Evolutionary conservation across 2,329 filamentous ascomycete species (phyloP).

Genomic region (Thermoascus crustaceus): DNA sequence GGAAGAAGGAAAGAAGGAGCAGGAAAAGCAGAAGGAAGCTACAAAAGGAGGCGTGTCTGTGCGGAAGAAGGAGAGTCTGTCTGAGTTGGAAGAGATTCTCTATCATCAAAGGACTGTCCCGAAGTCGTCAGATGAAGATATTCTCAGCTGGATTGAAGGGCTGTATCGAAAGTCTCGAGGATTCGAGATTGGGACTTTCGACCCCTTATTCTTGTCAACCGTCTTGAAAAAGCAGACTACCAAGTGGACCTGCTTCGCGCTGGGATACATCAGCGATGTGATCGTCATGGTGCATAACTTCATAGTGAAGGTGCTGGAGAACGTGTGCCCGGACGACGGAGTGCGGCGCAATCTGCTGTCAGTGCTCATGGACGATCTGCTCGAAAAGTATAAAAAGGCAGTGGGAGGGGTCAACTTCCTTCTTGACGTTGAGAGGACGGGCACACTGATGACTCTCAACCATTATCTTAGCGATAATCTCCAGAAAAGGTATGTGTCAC

Average conservation of each 20-base stretch:
- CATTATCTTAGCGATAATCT: conserved; percentile 36
- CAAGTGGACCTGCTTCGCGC: conserved; percentile 45
- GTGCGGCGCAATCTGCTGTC: conserved; percentile 39
- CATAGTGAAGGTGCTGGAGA: conserved; percentile 37
- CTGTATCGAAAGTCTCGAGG: conserved; percentile 42
- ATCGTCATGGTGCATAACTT: conserved; percentile 48
- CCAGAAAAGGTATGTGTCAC: conserved; percentile 2
- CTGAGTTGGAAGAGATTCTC: conserved; percentile 15
- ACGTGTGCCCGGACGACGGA: conserved; percentile 37
- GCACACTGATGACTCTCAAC: conserved; percentile 44
- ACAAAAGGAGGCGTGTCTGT: no score
- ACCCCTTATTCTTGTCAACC: conserved; percentile 19
- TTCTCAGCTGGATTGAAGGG: conserved; percentile 39
- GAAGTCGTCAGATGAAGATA: conserved; percentile 19
- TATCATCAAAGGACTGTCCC: no score
- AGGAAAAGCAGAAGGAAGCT: no score
- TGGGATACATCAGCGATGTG: conserved; percentile 44
- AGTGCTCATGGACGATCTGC: conserved; percentile 39
- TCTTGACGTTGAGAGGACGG: conserved; percentile 43
- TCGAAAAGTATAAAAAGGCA: conserved; percentile 39
- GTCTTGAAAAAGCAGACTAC: conserved; percentile 47
- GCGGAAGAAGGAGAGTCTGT: no score
- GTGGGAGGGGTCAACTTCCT: conserved; percentile 46
- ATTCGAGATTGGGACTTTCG: conserved; percentile 47
- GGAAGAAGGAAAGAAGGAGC: no score